Evolutionary conservation across 2,329 filamentous ascomycete genomes (phyloP), one percentile per base, ranked within the genome.

Genomic region (Claviceps sp.): DNA sequence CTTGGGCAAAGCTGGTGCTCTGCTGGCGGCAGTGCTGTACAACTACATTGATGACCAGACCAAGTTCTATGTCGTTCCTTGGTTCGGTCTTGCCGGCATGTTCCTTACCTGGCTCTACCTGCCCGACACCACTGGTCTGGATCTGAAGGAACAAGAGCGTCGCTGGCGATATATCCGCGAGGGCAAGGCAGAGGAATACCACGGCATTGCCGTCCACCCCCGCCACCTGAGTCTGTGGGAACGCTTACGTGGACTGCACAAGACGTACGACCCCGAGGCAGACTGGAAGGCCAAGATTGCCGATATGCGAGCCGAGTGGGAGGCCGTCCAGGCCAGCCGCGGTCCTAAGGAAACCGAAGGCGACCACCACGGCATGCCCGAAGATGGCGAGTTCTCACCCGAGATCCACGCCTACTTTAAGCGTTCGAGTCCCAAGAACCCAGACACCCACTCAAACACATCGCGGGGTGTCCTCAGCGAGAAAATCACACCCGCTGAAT

Each of bases 111-210:
- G 73, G 59, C 58, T 94, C 61, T 97, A 89, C 77, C 82, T 97
- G 36, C 91, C 91, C n/a, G 91, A 97, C 66, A 97, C 91, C 61
- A 96, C 90, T 9, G 91, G 91, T 52, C 85, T 97, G 41, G 91
- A 97, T 65, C 82, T 97, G 56, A 95, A 95, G 76, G 91, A 97
- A 70, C 90, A 96, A 72, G 91, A 97, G 72, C 87, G 91, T 57
- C 84, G 91, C 62, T 97, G 91, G 90, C 71, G 76, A 52, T 96
- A 85, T 70, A 88, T 97, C 66, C 84, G 88, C 54, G 74, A 80
- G 2, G 89, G 89, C 55, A 81, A 82, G 54, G 84, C 83, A 59
- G 56, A 81, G 34, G 88, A 96, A 48, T 97, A 97, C 73, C 90
- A 95, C 70, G 91, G 91, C 58, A 84, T 95, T 51, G 91, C 91